phyloP scores from a whole-genome alignment of 768 basidiomycete genomes.

The Phanerochaete sordida region DNA sequence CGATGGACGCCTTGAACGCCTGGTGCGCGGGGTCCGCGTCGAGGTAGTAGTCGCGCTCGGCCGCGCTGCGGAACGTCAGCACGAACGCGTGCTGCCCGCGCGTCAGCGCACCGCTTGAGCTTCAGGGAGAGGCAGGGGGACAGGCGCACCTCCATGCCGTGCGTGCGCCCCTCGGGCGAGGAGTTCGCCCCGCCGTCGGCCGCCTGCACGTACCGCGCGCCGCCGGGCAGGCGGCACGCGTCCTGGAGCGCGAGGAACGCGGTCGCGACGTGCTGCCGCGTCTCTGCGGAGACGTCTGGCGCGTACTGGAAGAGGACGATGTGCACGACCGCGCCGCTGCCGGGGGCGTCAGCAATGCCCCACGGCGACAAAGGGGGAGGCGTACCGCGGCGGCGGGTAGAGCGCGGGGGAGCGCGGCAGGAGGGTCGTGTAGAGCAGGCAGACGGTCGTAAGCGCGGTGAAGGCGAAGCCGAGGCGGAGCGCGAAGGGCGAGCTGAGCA shows the following conservation, averaged over 20 bases:
- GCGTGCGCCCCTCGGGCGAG: conserved; percentile 2
- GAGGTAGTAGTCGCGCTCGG: conserved; percentile 9
- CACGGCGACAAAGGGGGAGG: background rate
- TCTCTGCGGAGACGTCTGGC: background rate
- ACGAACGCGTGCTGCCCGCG: conserved; percentile 8
- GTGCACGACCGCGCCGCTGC: conserved; percentile 6
- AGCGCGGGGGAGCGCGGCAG: background rate
- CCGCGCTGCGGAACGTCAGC: conserved; percentile 1
- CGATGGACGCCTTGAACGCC: conserved; percentile 7
- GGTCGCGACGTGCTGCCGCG: background rate
- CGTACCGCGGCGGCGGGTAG: background rate
- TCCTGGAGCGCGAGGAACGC: conserved; percentile 11
- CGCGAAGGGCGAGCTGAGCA: conserved; percentile 1
- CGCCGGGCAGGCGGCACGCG: conserved; percentile 5
- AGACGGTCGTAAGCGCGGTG: conserved; percentile 1
- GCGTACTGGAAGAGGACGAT: conserved; percentile 8
- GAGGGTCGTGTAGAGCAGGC: background rate
- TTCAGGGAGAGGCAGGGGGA: too few relatives aligned
- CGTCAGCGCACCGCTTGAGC: background rate
- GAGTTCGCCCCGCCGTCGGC: conserved; percentile 6
- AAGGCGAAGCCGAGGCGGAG: conserved; percentile 1
- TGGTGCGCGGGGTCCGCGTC: conserved; percentile 8
- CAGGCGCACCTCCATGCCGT: conserved; percentile 10
- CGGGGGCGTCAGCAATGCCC: too few relatives aligned
- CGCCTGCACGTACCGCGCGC: background rate